Evolutionary conservation across 176 grass and related monocot genomes (phyloP), one percentile per base, ranked within the genome.

Genomic region (Zea luxurians): DNA sequence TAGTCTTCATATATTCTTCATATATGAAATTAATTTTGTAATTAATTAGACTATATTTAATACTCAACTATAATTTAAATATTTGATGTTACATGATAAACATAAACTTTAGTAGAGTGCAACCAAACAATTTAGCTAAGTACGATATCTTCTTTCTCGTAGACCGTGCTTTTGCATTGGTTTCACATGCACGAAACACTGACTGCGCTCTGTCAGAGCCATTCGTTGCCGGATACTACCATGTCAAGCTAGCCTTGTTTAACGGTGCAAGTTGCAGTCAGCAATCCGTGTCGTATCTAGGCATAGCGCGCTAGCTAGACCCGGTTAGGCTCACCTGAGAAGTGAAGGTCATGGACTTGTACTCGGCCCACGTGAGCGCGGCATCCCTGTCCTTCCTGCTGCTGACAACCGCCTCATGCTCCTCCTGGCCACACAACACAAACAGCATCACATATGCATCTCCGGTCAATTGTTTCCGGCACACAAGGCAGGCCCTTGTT

Each of bases 301-400:
- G 35, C 11, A 11, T 21, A 21, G n/a, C 20, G 34, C 27, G 27
- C 27, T 50, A 54, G 8, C 10, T 50, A 64, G 48, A 61, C 53
- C 65, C 45, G 64, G 77, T 83, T 86, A 85, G 67, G 70, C 80
- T 85, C 82, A 97, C 93, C 90, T 93, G 87, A 66, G 81, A 84
- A 37, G 93, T 97, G 72, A 97, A 88, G 41, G 82, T 86, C 93
- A 97, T 97, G 38, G 90, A 88, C 91, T 84, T 97, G 72, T 97
- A 97, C 79, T 93, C 93, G 12, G 78, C 54, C 93, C 93, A 97
- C 82, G 90, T 93, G 61, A 97, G 79, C 6, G 50, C 90, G 10
- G 85, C 84, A 80, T 90, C 68, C 12, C 76, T 70, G 54, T 88
- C 71, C 80, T 82, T 80, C 80, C 87, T 88, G 43, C 85, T 85